Conservation (phyloP, 257 asterid genomes). For the Apocynum venetum region DNA sequence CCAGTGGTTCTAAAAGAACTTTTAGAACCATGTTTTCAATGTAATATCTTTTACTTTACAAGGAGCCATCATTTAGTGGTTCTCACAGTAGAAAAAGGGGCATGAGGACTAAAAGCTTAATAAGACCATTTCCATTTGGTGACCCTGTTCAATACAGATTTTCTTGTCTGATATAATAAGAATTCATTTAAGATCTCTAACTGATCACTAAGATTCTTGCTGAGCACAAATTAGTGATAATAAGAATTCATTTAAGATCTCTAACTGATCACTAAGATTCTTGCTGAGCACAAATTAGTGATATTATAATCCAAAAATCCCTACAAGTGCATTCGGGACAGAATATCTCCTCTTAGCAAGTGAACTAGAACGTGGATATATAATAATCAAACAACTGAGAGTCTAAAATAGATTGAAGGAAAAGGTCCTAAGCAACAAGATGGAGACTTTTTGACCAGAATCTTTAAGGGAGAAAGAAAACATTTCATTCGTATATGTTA, state of each 20-base stretch:
- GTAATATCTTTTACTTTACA: neutral
- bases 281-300: neutral
- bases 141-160: neutral
- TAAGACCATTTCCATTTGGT: neutral
- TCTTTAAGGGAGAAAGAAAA: neutral
- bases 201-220: slow-evolving; percentile 14
- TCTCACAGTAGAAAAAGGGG: neutral
- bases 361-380: neutral
- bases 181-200: slow-evolving; percentile 7
- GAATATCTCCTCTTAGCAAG: slow-evolving; percentile 7
- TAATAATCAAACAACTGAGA: neutral
- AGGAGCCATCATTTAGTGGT: neutral
- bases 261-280: slow-evolving; percentile 15
- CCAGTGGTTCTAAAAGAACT: neutral
- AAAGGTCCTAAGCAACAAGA: neutral
- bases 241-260: slow-evolving; percentile 2
- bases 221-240: neutral
- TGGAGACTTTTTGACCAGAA: neutral
- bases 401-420: neutral
- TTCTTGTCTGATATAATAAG: neutral
- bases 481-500: neutral
- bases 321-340: neutral
- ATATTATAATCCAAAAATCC: neutral
- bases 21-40: neutral
- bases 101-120: neutral